Evolutionary conservation across 495 filamentous ascomycete species (phyloP), one percentile per base, ranked within the genome.

Genomic region (Annulohypoxylon maeteangense): DNA sequence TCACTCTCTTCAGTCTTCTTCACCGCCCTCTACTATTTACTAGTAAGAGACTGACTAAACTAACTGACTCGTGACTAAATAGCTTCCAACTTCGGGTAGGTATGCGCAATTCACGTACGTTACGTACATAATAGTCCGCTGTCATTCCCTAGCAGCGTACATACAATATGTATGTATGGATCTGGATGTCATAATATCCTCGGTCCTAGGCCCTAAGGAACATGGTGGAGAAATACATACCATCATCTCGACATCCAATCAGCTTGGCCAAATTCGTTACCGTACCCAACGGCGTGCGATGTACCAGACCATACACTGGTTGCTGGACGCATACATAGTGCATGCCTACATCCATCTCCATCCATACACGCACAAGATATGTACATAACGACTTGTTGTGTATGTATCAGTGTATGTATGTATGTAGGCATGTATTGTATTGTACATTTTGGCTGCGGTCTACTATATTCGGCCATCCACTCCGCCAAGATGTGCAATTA

Each of bases 401-500:
- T 48, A 23, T 44, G 45, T 48, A n/a, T 44, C 8, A 8, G 40
- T 44, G 40, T 20, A 47, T 22, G 42, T 47, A 47, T 48, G n/a
- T 32, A 47, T 16, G 38, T 31, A 45, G n/a, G 31, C 27, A 22
- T 63, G 40, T 32, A 42, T 61, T 62, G 23, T 25, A 50, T 20
- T 48, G 42, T 22, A 14, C 42, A 42, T 12, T 22, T 14, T 47
- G 18, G 23, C 47, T 47, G 65, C 68, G 62, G 69, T 72, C 69
- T 72, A 64, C 69, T 57, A 63, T 64, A 67, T 71, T 71, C 45
- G 63, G 69, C 57, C 59, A 67, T 67, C 69, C 69, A 72, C 69
- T 64, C 47, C 45, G 65, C 65, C 70, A 68, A 73, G 70, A 65
- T 32, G 44, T 56, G 48, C 57, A 69, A 65, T 64, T 70, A 70